Evolutionary conservation across 1,139 yeast genomes (phyloP).

Genomic region (Pneumocystis murina): DNA sequence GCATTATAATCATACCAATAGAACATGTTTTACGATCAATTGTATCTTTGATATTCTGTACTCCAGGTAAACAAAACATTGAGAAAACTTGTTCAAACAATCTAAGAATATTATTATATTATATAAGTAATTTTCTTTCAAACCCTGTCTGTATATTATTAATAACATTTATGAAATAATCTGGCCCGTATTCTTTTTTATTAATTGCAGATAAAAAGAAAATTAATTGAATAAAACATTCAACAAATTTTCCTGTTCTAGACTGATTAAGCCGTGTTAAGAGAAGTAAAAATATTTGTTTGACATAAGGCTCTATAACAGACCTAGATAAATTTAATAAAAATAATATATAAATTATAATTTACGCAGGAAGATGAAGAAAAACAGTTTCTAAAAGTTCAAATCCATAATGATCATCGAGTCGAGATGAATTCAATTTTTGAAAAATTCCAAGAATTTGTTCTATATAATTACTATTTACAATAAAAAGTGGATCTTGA

Average conservation of each 20-base stretch:
- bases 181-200: slow-evolving; percentile 29
- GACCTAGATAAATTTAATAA: not conserved
- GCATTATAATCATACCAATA: slow-evolving; percentile 55
- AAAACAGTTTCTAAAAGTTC: slow-evolving; percentile 65
- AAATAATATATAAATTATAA: not conserved
- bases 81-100: slow-evolving; percentile 51
- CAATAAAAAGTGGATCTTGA: slow-evolving; percentile 38
- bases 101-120: slow-evolving; percentile 24
- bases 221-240: slow-evolving; percentile 42
- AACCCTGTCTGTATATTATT: slow-evolving; percentile 41
- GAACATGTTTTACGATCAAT: slow-evolving; percentile 62
- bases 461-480: slow-evolving; percentile 28
- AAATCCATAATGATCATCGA: slow-evolving; percentile 68
- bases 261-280: slow-evolving; percentile 68
- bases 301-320: slow-evolving; percentile 40
- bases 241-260: slow-evolving; percentile 67
- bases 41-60: slow-evolving; percentile 49
- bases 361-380: slow-evolving; percentile 37
- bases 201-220: slow-evolving; percentile 46
- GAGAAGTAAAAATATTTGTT: slow-evolving; percentile 60
- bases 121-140: not conserved
- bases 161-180: slow-evolving; percentile 40
- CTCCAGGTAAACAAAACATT: slow-evolving; percentile 52
- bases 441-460: slow-evolving; percentile 95
- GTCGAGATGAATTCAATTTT: slow-evolving; percentile 70